A percentile compares a stretch with the other conserved stretches of the same genome.
These are phyloP conservation scores for Erodium texanum DNA, from an alignment of 441 rosid genomes.

Conservation along the genomic window DNA sequence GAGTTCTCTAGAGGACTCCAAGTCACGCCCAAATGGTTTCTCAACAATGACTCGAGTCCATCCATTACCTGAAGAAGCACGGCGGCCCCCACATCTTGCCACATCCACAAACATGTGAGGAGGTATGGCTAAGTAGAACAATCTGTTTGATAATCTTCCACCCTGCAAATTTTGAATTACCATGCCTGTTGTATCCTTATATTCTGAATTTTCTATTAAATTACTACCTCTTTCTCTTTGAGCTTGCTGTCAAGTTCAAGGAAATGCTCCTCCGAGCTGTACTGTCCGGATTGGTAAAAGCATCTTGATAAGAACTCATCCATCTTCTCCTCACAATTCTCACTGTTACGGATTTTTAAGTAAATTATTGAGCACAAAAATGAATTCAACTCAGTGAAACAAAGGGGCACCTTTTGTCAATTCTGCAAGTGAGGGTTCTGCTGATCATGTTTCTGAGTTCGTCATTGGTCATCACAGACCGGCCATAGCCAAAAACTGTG, in stretches of 20 bases:
- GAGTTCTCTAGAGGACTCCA: conserved; percentile 62
- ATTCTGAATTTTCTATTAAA: not conserved
- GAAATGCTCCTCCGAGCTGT: conserved; percentile 68
- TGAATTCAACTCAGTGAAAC: not conserved
- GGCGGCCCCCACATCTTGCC: conserved; percentile 60
- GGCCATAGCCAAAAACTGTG: conserved; percentile 67
- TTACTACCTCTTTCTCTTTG: conserved; percentile 67
- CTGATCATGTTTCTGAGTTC: conserved; percentile 74
- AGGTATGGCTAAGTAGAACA: conserved; percentile 78
- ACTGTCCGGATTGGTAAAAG: conserved; percentile 80
- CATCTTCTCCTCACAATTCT: conserved; percentile 76
- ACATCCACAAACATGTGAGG: conserved; percentile 83
- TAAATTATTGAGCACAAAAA: not conserved
- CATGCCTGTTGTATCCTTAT: too few relatives aligned
- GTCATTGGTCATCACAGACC: conserved; percentile 58
- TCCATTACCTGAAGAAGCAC: conserved; percentile 59
- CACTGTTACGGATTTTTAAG: conserved; percentile 31
- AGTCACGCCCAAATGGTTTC: conserved; percentile 90
- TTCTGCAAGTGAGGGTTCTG: conserved; percentile 76
- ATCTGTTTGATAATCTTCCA: conserved; percentile 63
- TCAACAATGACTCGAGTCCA: conserved; percentile 93
- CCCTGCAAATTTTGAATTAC: conserved; percentile 28
- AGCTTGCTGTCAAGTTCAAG: conserved; percentile 56
- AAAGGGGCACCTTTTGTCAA: conserved; percentile 57
- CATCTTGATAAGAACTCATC: conserved; percentile 70